Conservation (phyloP, 2,329 filamentous ascomycete genomes). For the Achaetomium macrosporum region DNA sequence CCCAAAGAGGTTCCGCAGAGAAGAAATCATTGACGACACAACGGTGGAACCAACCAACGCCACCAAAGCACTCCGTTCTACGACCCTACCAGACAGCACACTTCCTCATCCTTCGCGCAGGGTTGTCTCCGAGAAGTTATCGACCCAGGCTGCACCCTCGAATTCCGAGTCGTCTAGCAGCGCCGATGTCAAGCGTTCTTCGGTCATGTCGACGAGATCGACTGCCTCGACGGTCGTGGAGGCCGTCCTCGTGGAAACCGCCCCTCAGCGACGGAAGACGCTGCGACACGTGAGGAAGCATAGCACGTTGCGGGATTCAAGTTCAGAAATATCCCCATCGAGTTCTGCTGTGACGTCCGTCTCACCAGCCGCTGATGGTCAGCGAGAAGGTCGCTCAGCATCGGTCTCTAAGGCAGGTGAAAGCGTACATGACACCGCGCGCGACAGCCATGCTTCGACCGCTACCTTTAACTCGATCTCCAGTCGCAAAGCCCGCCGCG, state of each 20-base stretch:
- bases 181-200: conserved; percentile 44
- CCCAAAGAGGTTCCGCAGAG: conserved; percentile 25
- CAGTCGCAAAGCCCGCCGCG: conserved; percentile 51
- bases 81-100: conserved; percentile 41
- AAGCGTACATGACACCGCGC: conserved; percentile 36
- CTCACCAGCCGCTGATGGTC: conserved; percentile 26
- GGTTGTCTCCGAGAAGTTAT: conserved; percentile 25
- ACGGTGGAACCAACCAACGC: conserved; percentile 47
- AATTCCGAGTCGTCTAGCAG: conserved; percentile 36
- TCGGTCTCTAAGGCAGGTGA: conserved; percentile 26
- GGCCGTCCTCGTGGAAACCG: conserved; percentile 49
- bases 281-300: conserved; percentile 58
- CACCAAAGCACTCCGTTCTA: conserved; percentile 42
- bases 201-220: conserved; percentile 50
- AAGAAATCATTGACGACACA: conserved; percentile 43
- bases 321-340: conserved; percentile 36
- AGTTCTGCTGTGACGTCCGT: conserved; percentile 40
- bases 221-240: conserved; percentile 52
- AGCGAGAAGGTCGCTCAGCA: conserved; percentile 11
- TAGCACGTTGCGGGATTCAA: conserved; percentile 43
- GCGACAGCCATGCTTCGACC: conserved; percentile 45
- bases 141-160: conserved; percentile 28
- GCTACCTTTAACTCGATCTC: conserved; percentile 44
- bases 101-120: conserved; percentile 35
- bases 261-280: conserved; percentile 46